These are phyloP conservation scores for Pyrus betulifolia DNA, from an alignment of 306 rosid species.

Conservation along the genomic window DNA sequence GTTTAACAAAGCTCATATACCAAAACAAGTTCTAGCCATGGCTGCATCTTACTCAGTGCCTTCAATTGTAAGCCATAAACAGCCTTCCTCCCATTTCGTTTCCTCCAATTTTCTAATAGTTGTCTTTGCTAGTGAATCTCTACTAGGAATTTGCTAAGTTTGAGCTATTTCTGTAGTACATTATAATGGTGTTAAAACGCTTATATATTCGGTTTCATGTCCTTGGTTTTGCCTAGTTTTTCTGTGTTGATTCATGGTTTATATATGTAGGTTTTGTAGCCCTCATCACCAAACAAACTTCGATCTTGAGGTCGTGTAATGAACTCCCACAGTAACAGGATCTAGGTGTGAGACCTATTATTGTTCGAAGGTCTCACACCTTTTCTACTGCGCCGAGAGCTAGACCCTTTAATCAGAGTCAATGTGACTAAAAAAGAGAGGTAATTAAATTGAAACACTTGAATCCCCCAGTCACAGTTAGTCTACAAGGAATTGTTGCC, in stretches of 20 bases:
- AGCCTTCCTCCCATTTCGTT: background rate
- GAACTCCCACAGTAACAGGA: background rate
- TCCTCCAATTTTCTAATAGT: background rate
- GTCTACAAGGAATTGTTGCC: background rate
- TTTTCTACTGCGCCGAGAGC: background rate
- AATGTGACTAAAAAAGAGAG: background rate
- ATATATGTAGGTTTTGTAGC: background rate
- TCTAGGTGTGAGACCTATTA: background rate
- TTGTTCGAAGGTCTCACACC: background rate
- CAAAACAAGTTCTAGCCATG: slow-evolving; percentile 44
- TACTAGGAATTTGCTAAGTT: background rate
- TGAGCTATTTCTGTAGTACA: background rate
- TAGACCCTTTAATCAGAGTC: background rate
- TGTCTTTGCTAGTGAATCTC: background rate
- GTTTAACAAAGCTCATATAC: background rate
- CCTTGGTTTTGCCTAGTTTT: background rate
- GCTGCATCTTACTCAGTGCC: slow-evolving; percentile 77
- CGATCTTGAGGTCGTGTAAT: background rate
- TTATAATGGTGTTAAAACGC: background rate
- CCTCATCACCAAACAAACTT: background rate
- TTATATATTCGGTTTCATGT: background rate
- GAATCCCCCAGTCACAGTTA: background rate
- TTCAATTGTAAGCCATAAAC: slow-evolving; percentile 48
- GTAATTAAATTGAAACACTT: background rate
- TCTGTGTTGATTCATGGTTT: background rate